Evolutionary conservation across 371 early-diverging fungal genomes (phyloP), one percentile per base, ranked within the genome.

Genomic region (Rhizomucor pusillus): DNA sequence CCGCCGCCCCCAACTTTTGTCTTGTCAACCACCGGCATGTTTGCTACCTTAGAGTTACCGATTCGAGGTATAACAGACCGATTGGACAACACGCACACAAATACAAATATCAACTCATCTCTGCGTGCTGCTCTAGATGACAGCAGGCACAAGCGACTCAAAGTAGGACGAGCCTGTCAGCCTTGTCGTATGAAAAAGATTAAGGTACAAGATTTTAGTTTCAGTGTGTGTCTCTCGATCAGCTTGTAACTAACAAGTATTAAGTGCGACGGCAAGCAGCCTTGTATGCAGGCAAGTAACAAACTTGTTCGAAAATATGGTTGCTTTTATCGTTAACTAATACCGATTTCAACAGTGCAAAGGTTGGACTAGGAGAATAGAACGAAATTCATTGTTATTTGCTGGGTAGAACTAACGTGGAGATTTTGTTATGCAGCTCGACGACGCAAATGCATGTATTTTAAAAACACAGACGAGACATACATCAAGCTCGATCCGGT

Each of bases 141-240:
- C 59, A 70, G 66, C 54, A 53, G 71, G 52, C 76, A 76, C 43
- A 76, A 76, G 41, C 59, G 76, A 22, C 56, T 76, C 3, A 76
- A 76, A 51, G 73, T 76, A 1, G 73, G 73, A 34, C 55, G 77
- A 48, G 77, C 77, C 29, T 76, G 77, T 51, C 66, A 70, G 59
- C 68, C 77, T 23, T 76, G 77, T 58, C 58, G 77, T 43, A 68
- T 73, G 71, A 76, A 76, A 47, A 76, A 76, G 52, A 76, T 73
- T 52, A 76, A 76, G 63, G 77, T 70, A 73, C 5, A 46, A 7
- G 35, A 19, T 29, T 16, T 54, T 55, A 12, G 3, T 41, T 14
- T 12, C 41, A 19, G 41, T 16, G 41, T 19, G n/a, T n/a, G n/a
- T n/a, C n/a, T n/a, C n/a, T n/a, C 19, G 19, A 41, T 41, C 41